Base-by-base conservation (phyloP, 805 yeast genomes). In the Zygotorulaspora danielsina region DNA sequence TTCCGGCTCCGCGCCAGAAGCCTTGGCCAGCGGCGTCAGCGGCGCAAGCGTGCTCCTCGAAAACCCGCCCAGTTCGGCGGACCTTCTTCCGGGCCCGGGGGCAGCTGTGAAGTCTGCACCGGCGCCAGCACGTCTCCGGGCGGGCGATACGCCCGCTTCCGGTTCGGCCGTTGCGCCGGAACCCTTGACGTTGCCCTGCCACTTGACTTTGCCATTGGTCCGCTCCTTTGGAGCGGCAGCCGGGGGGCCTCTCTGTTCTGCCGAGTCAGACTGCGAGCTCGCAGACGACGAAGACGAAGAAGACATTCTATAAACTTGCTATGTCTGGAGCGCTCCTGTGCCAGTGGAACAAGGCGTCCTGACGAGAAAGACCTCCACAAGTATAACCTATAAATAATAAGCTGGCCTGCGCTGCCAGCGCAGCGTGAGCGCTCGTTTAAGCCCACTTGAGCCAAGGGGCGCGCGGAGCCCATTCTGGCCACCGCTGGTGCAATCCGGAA, bases 1-100 rank as follows among this genome's bases (percentile, higher is more conserved):
- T 15, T 27, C 27, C 7, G 16, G 11, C 3, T 24, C 39, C 6
- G 29, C 35, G 6, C 7, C 30, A n/a, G 30, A 13, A 11, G 36
- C 17, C 18, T 30, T 36, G 5, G 12, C 34, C 18, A 41, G 17
- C 4, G 45, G 45, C 6, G 42, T 44, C 19, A 40, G 31, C 16
- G 47, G 45, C 12, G 47, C 29, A 20, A 44, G 32, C 4, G 17
- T 30, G 20, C 20, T 32, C 19, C 36, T 29, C 15, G 46, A 29
- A 16, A 17, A 19, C 12, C 33, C 42, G 12, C 36, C 31, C 24
- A 26, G 16, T 17, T 34, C 39, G 6, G 26, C 13, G 12, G 19
- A 11, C 26, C 39, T 34, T 15, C 26, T n/a, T 7, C 32, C n/a
- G n/a, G n/a, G n/a, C n/a, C n/a, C n/a, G n/a, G n/a, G n/a, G n/a